Evolutionary conservation across 75 land plant genomes (phyloP).

Genomic region (Sequoia sempervirens): DNA sequence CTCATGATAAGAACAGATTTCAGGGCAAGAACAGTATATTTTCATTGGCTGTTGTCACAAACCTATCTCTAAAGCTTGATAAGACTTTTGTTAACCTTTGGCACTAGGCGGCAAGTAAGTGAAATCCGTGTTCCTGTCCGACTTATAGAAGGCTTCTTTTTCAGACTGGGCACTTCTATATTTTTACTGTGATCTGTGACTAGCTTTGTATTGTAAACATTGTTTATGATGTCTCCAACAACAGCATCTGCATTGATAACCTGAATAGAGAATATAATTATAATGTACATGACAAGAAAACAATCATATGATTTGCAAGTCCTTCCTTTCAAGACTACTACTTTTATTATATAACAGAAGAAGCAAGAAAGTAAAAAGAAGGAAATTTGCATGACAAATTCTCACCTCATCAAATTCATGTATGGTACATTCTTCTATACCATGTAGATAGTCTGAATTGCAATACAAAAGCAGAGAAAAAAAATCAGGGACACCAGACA

Average conservation of each 20-base stretch:
- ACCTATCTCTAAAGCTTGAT: constrained; percentile 11
- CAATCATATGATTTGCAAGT: background rate
- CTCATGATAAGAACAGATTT: background rate
- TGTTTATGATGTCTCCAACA: background rate
- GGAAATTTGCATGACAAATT: constrained; percentile 3
- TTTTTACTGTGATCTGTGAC: constrained; percentile 27
- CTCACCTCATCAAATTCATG: constrained; percentile 57
- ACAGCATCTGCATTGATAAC: constrained; percentile 17
- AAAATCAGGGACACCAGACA: background rate
- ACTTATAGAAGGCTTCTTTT: constrained; percentile 15
- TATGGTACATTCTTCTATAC: constrained; percentile 60
- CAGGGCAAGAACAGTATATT: background rate
- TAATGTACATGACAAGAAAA: background rate
- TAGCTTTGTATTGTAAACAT: background rate
- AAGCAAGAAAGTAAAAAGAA: background rate
- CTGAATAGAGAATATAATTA: constrained; percentile 7
- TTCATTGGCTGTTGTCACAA: background rate
- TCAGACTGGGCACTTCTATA: constrained; percentile 9
- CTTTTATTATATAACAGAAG: background rate
- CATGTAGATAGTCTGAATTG: constrained; percentile 85
- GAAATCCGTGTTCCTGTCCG: constrained; percentile 68
- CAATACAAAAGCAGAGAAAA: background rate
- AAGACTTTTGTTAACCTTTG: constrained; percentile 28
- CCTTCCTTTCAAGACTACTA: background rate
- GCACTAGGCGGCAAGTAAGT: constrained; percentile 77